phyloP scores from a whole-genome alignment of 148 eudicot species.

The Diospyros kaki region DNA sequence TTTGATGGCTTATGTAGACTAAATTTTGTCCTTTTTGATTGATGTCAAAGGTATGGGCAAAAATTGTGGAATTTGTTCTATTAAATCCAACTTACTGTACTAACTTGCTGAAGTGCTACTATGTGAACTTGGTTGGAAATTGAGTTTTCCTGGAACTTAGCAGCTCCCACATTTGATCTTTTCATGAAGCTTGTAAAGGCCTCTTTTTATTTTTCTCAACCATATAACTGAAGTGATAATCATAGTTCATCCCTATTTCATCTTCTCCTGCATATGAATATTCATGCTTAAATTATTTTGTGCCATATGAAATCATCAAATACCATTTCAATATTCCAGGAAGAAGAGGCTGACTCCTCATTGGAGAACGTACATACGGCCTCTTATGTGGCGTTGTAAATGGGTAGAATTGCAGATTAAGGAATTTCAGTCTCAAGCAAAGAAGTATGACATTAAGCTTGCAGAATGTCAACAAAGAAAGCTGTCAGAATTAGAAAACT shows the following conservation, averaged over 20 bases:
- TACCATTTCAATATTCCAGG: slow-evolving; percentile 24
- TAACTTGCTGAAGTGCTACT: background rate
- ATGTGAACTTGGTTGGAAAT: background rate
- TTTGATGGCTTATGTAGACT: too few relatives aligned
- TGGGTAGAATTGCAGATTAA: slow-evolving; percentile 69
- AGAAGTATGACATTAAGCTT: slow-evolving; percentile 49
- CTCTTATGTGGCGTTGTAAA: slow-evolving; percentile 74
- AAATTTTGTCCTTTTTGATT: too few relatives aligned
- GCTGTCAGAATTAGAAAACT: slow-evolving; percentile 31
- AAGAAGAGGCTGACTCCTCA: slow-evolving; percentile 63
- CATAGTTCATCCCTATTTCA: background rate
- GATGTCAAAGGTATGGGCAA: background rate
- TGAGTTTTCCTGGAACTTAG: background rate
- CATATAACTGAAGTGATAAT: too few relatives aligned
- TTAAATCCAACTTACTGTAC: background rate
- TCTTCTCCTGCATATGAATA: background rate
- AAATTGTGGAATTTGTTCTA: background rate
- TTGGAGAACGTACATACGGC: slow-evolving; percentile 64
- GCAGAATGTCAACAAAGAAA: slow-evolving; percentile 35
- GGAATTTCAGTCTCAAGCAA: slow-evolving; percentile 40
- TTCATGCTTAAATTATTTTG: background rate
- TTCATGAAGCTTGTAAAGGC: background rate
- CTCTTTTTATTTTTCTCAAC: background rate
- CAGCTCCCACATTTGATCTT: background rate
- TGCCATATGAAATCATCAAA: background rate